Evolutionary conservation across 2,329 filamentous ascomycete genomes (phyloP), one percentile per base, ranked within the genome.

Genomic region (Phialocephala sp.): DNA sequence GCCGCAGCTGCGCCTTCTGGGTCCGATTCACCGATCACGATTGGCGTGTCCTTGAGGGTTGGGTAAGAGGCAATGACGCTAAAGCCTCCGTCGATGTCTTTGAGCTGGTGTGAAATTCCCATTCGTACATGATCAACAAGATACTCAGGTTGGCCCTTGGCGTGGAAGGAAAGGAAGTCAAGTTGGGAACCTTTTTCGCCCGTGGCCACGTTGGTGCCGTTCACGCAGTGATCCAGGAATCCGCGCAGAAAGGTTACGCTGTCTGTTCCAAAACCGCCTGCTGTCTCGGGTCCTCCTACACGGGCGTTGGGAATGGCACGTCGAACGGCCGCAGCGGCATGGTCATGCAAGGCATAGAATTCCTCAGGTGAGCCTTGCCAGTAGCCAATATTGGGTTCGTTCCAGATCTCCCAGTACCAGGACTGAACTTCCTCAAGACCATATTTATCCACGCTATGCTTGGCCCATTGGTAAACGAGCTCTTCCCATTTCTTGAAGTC

Each of bases 361-460:
- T 43, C 41, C 41, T 43, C 15, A 18, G 14, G 9, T 3, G 41
- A 18, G 15, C 41, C 41, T 6, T 43, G 15, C 41, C 41, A 43
- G 15, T 43, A 54, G 20, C 14, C 50, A 18, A 54, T 54, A 54
- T 54, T 54, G 14, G 20, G 50, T 20, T 54, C 50, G 20, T 54
- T 54, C 50, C 50, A 54, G 20, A 54, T 20, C 50, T 54, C 50
- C 50, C 50, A 54, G 14, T 20, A 54, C 50, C 50, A 54, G 20
- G 14, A n/a, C 50, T 54, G 14, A 6, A 54, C 50, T 20, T 54
- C 50, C n/a, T n/a, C 50, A 2, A n/a, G 14, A 15, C 50, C 50
- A 54, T 54, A 54, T 9, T 20, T 54, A 2, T 54, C 50, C 50
- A 54, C 15, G 18, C 32, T n/a, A 8, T 54, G 50, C 50, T 24